Evolutionary conservation across 805 yeast species (phyloP), one percentile per base, ranked within the genome.

Genomic region (Teunomyces funiuensis): DNA sequence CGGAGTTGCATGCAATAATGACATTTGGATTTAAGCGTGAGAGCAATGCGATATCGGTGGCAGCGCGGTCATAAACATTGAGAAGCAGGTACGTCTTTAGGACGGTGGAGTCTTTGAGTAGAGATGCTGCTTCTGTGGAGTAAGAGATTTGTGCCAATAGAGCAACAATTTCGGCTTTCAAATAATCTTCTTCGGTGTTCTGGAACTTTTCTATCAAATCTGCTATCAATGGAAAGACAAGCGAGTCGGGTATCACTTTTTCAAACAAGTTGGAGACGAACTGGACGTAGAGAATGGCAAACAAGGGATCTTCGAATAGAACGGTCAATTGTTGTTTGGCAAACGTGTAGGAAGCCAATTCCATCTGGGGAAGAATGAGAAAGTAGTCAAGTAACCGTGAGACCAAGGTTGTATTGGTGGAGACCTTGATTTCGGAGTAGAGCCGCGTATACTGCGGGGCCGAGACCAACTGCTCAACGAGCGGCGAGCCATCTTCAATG

Each of bases 251-350:
- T 2, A 33, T 25, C 10, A 8, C 33, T 3, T 29, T 16, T 8
- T n/a, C 42, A 11, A 63, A 40, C 7, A 60, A 36, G 19, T 51
- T 54, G 17, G 39, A 45, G 40, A 61, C 63, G 47, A 57, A 65
- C 17, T 55, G 55, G 9, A 63, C 45, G 8, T 56, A 39, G 27
- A 60, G 43, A 6, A 57, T 47, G n/a, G 48, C 52, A 29, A 54
- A 55, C 28, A 65, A 52, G 1, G 60, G 57, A 41, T 63, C 69
- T 2, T 49, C 41, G 8, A 39, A 44, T 11, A 44, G 13, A 1
- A 18, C 11, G 7, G 36, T 36, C n/a, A 61, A 38, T 16, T 53
- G 57, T 4, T 31, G 33, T 14, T 28, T 39, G 13, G 49, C 20
- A 33, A 47, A 53, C 9, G 13, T 19, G 33, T 22, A 22, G 25